A percentile compares a stretch with the other conserved stretches of the same genome.
Conservation (phyloP, 768 basidiomycete genomes). For the Clitopilus hobsonii region DNA sequence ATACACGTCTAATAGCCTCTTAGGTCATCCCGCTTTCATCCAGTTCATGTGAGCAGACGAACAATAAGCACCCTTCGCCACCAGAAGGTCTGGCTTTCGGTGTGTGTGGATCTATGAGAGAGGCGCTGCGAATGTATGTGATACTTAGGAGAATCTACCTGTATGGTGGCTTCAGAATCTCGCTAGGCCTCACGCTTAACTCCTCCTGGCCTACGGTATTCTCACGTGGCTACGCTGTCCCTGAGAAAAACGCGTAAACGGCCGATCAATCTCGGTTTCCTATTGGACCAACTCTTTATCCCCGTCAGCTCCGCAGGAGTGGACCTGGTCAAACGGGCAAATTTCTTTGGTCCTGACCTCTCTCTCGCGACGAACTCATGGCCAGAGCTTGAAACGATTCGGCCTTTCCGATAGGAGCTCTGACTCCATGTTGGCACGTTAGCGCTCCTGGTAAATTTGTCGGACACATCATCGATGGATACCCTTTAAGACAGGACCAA, state of each 20-base stretch:
- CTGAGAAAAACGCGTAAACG: background rate
- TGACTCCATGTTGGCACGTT: background rate
- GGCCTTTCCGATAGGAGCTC: background rate
- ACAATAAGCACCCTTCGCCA: too few relatives aligned
- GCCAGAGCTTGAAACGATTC: background rate
- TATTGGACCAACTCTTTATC: background rate
- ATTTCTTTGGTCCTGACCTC: background rate
- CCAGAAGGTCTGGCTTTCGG: too few relatives aligned
- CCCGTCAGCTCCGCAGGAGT: background rate
- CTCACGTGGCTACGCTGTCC: background rate
- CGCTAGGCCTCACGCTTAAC: background rate
- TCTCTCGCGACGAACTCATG: too few relatives aligned
- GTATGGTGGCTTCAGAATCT: too few relatives aligned
- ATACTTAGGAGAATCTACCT: too few relatives aligned
- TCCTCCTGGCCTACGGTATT: background rate
- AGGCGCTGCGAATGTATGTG: background rate
- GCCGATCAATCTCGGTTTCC: background rate
- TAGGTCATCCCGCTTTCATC: too few relatives aligned
- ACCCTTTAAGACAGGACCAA: background rate
- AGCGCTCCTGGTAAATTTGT: background rate
- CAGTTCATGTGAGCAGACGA: too few relatives aligned
- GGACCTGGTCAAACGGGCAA: background rate
- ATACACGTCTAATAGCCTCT: too few relatives aligned
- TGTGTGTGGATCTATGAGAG: background rate
- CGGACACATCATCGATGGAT: background rate